Evolutionary conservation across 345 rosid genomes (phyloP), one percentile per base, ranked within the genome.

Genomic region (Eucalyptus marginata): DNA sequence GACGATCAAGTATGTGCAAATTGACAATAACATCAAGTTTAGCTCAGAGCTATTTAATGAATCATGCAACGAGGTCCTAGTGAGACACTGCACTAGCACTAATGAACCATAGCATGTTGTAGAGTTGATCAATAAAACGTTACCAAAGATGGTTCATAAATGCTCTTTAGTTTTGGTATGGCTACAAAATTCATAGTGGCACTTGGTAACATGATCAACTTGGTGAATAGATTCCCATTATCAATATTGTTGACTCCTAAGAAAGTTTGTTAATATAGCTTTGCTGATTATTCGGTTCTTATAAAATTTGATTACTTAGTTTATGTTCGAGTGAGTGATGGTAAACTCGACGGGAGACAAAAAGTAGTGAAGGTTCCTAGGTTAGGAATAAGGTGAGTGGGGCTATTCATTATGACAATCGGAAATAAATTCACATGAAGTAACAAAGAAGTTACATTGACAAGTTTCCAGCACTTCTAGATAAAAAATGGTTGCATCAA

Each of bases 291-390:
- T 29, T 62, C 1, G 0, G 9, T 2, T 64, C 76, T 64, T n/a
- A 4, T 4, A 64, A 64, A 6, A 64, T 64, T 64, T 64, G 17
- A 29, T 64, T 64, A 14, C 18, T 14, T 31, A n/a, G 9, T 6
- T 64, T 64, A 64, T n/a, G 36, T 64, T n/a, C 0, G 0, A 14
- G 18, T 2, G 10, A n/a, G 76, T 64, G 18, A 64, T 29, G 9
- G 15, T 27, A 64, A n/a, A 64, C 2, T 64, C 5, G 1, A 64
- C 14, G 10, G 2, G 10, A n/a, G 36, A 31, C 5, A n/a, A 64
- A 64, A 64, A 29, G 17, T 29, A n/a, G n/a, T 14, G 36, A 15
- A 64, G 17, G 17, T 64, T n/a, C 36, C 20, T 15, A 14, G 20
- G 20, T 7, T 64, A n/a, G 40, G 20, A 64, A n/a, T n/a, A 64